Conservation (phyloP, 768 basidiomycete genomes). For the Jaapia argillacea region DNA sequence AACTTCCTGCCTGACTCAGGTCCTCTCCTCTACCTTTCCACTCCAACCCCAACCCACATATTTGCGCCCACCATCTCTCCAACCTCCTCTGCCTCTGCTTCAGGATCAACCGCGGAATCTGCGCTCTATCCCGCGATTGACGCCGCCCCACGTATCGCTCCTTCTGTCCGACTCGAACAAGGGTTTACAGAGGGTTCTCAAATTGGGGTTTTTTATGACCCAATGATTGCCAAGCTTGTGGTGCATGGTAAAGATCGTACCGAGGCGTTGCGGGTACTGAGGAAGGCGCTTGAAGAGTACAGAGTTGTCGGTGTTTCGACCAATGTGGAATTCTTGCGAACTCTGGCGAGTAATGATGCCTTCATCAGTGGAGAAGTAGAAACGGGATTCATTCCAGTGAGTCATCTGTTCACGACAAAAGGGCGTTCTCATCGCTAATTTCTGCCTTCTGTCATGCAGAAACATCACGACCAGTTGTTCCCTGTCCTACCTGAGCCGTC, state of each 20-base stretch:
- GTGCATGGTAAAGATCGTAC: slow-evolving; percentile 78
- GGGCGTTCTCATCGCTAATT: not conserved
- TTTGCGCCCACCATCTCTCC: slow-evolving; percentile 43
- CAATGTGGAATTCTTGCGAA: slow-evolving; percentile 81
- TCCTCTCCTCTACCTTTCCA: slow-evolving; percentile 67
- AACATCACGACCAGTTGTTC: slow-evolving; percentile 79
- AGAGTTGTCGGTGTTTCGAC: slow-evolving; percentile 87
- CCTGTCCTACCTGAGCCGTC: slow-evolving; percentile 49
- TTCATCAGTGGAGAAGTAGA: slow-evolving; percentile 80
- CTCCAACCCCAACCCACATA: slow-evolving; percentile 60
- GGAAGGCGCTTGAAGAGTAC: slow-evolving; percentile 79
- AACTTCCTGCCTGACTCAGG: slow-evolving; percentile 92
- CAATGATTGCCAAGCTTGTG: slow-evolving; percentile 88
- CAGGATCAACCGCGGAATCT: too few relatives aligned
- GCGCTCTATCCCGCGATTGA: not conserved
- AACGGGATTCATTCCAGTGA: slow-evolving; percentile 84
- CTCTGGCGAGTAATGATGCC: slow-evolving; percentile 63
- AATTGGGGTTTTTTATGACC: slow-evolving; percentile 86
- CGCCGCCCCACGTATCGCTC: slow-evolving; percentile 24
- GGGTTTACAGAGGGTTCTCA: slow-evolving; percentile 75
- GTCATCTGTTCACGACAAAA: slow-evolving; percentile 8
- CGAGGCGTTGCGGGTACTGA: slow-evolving; percentile 73
- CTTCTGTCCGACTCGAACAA: slow-evolving; percentile 79
- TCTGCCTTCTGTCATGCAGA: slow-evolving; percentile 33
- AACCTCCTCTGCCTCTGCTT: slow-evolving; percentile 19